These are phyloP conservation scores for Papiliotrema fonsecae DNA, from an alignment of 1,284 basidiomycete species.

Conservation along the genomic window DNA sequence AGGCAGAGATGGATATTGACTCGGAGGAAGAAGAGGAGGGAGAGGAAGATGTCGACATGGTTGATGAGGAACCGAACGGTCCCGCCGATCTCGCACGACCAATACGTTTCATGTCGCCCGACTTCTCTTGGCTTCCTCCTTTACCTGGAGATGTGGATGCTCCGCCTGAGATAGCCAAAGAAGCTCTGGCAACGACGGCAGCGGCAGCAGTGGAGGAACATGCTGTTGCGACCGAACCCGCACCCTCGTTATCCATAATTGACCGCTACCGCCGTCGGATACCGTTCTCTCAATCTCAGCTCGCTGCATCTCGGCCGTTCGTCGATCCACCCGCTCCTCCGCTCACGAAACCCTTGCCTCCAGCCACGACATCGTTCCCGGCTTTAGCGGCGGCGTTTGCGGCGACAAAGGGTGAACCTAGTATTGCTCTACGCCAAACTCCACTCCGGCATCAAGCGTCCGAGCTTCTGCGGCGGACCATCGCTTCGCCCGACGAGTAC, in stretches of 20 bases:
- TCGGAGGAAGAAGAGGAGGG: conserved; percentile 11
- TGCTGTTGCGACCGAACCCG: neutral
- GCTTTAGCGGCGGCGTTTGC: conserved; percentile 29
- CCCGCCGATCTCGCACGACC: neutral
- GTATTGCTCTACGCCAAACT: conserved; percentile 28
- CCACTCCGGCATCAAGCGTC: conserved; percentile 31
- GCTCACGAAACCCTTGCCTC: conserved; percentile 5
- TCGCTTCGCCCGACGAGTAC: conserved; percentile 31
- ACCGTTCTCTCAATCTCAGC: conserved; percentile 29
- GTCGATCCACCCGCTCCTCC: conserved; percentile 19
- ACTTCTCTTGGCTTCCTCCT: conserved; percentile 36
- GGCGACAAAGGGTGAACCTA: conserved; percentile 27
- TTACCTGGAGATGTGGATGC: conserved; percentile 16
- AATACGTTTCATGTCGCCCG: conserved; percentile 15
- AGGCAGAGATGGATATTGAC: conserved; percentile 3
- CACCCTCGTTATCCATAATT: conserved; percentile 25
- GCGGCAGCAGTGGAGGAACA: neutral
- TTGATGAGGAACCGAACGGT: conserved; percentile 6
- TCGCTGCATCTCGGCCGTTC: conserved; percentile 22
- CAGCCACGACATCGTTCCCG: conserved; percentile 29
- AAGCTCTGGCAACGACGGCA: neutral
- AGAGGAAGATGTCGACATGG: neutral
- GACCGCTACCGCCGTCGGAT: conserved; percentile 35
- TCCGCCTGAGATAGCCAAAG: neutral
- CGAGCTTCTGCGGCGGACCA: conserved; percentile 29